Evolutionary conservation across 2,329 filamentous ascomycete species (phyloP), one percentile per base, ranked within the genome.

Genomic region (Septoria petroselini): DNA sequence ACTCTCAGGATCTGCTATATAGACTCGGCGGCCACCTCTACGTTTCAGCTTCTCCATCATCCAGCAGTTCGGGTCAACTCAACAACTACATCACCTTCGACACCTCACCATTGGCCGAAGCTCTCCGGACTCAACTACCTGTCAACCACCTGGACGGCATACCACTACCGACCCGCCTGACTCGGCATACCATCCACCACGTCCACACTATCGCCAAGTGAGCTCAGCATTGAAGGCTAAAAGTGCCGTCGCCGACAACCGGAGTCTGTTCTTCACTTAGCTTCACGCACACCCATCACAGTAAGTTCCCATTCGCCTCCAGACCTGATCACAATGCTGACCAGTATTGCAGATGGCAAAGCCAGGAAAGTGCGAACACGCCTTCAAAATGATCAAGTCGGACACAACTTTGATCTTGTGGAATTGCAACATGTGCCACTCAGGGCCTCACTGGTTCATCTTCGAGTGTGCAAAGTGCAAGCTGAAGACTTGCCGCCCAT

Each of bases 341-440:
- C 19, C 39, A 7, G 2, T 6, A 14, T 11, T 19, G n/a, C 54
- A 53, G 61, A 76, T 76, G 74, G 74, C 74, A 50, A 71, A 71
- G 51, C 69, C 73, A 21, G 71, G 69, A 48, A 72, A 65, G 62
- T 77, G 75, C 68, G 63, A 71, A 41, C 75, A 77, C 61, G 61
- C 61, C 30, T 77, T 75, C 70, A 71, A 72, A 57, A 68, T 75
- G 63, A 74, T 76, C 70, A 77, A 77, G 61, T 75, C 73, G 17
- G 73, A 76, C 62, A 76, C 72, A 11, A 75, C 71, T 3, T 65
- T 77, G 54, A 70, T 77, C 50, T 66, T 74, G 48, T 77, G 75
- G 75, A 74, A 75, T 50, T 77, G 75, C 70, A 73, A 75, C 61
- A 62, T 73, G 58, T 77, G 75, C 64, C 74, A 76, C 58, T 74